These are phyloP conservation scores for Durusdinium trenchii DNA, from an alignment of 73 alveolate species.

Conservation along the genomic window DNA sequence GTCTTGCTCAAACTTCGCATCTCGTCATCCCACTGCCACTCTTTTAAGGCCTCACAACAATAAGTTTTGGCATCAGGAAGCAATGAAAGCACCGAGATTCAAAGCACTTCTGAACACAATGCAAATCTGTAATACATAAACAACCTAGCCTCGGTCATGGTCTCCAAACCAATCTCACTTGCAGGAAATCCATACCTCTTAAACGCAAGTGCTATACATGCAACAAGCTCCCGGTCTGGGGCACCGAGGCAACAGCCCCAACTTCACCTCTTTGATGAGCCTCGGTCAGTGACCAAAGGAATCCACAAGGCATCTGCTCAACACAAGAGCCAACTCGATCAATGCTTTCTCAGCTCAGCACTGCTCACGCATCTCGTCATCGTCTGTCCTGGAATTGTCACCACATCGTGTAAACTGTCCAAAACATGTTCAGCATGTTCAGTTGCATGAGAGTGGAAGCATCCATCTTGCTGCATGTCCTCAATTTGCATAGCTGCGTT, in stretches of 20 bases:
- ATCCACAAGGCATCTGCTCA: neutral
- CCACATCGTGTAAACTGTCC: neutral
- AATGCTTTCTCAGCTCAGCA: neutral
- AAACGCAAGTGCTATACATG: neutral
- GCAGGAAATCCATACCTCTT: slow-evolving; percentile 41
- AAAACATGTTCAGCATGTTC: neutral
- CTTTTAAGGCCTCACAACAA: neutral
- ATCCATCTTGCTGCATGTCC: neutral
- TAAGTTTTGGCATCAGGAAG: too few species aligned
- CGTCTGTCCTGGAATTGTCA: slow-evolving; percentile 20
- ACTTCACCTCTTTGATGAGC: slow-evolving; percentile 11
- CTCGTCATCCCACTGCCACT: slow-evolving; percentile 59
- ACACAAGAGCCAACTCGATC: neutral
- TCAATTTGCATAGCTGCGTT: neutral
- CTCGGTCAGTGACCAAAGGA: neutral
- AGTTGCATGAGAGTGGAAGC: neutral
- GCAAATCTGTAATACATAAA: neutral
- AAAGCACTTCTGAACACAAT: neutral
- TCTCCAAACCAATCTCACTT: neutral
- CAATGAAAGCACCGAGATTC: neutral
- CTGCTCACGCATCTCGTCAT: neutral
- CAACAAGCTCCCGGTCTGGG: neutral
- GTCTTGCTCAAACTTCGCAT: slow-evolving; percentile 44
- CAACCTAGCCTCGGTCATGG: neutral
- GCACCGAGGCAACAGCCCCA: slow-evolving; percentile 45